Base-by-base conservation (phyloP, 1,139 yeast genomes). In the Geotrichum aggregatum region DNA sequence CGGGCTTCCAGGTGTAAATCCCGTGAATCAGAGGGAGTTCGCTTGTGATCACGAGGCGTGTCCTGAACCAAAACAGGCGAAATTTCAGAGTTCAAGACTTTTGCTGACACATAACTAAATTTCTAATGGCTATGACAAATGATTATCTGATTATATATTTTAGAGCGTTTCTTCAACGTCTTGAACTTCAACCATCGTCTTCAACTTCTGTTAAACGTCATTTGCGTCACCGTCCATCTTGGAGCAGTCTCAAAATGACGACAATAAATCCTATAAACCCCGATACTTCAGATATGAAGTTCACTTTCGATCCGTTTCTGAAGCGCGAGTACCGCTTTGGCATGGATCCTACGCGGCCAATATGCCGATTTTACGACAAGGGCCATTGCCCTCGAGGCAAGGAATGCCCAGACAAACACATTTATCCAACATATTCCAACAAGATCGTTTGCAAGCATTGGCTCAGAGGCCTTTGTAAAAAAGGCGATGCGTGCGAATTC, bases 361-460 rank as follows among this genome's bases (percentile, higher is more conserved):
- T 86, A 2, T 91, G 98, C 66, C 86, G 86, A 56, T 83, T 76
- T 64, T 92, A 80, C 33, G 82, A 79, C 22, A 81, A 87, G 45
- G 83, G 82, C 38, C 80, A 83, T 34, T 92, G 98, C 68, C 97
- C 97, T 2, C 76, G 84, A 56, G 97, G 97, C 4, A 75, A 77
- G 40, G 77, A 78, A 52, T 92, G 98, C 66, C 94, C 95, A 26
- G 83, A 87, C 69, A 87, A 89, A 64, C 98, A 92, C 71, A 88
- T 88, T 1, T 76, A 87, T 21, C 82, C 94, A 40, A 82, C 83
- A 70, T 88, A 84, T 69, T 79, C 80, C 60, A 88, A 89, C 69
- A 91, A 89, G 71, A 82, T 84, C 52, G 98, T 92, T 16, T 92
- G 98, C 68, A 92, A 94, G 76, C 98, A 92, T 74, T 92, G 99